Conservation (phyloP, 2,329 filamentous ascomycete genomes). For the Thielaviopsis ethacetica region DNA sequence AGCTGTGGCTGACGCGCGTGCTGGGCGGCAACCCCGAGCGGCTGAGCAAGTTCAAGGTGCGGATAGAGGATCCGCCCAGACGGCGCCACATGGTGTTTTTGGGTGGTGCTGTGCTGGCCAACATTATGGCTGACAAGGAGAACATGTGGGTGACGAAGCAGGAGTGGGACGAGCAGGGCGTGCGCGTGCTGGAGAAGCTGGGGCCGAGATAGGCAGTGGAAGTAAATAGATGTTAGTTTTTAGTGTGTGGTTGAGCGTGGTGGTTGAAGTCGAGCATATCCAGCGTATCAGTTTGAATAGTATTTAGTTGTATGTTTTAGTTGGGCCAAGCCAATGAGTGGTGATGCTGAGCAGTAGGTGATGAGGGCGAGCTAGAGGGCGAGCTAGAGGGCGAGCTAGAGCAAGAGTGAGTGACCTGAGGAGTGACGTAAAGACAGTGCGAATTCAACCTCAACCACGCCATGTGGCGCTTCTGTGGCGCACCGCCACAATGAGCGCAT, state of each 20-base stretch:
- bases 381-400: no score
- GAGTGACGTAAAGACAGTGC: neutral
- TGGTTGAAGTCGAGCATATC: neutral
- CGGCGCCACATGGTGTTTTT: constrained; percentile 99
- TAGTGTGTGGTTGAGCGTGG: neutral
- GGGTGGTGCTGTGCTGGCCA: constrained; percentile 87
- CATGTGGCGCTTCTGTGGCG: neutral
- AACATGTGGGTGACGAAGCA: constrained; percentile 97
- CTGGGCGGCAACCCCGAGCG: constrained; percentile 83
- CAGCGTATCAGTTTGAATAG: neutral
- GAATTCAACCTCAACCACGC: neutral
- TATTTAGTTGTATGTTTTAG: no score
- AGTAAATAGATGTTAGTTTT: no score
- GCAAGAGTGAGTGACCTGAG: no score
- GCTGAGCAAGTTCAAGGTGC: constrained; percentile 96
- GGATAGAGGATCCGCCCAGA: constrained; percentile 93
- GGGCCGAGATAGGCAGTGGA: constrained; percentile 56
- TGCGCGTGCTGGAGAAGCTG: constrained; percentile 75
- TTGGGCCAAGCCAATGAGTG: no score
- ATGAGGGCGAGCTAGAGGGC: no score
- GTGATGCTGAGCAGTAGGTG: no score
- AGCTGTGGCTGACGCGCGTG: constrained; percentile 89
- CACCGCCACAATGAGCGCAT: neutral
- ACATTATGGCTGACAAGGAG: constrained; percentile 98
- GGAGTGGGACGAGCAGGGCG: constrained; percentile 90